Base-by-base conservation (phyloP, 352 stramenopile genomes). In the Blastocystis sp. region DNA sequence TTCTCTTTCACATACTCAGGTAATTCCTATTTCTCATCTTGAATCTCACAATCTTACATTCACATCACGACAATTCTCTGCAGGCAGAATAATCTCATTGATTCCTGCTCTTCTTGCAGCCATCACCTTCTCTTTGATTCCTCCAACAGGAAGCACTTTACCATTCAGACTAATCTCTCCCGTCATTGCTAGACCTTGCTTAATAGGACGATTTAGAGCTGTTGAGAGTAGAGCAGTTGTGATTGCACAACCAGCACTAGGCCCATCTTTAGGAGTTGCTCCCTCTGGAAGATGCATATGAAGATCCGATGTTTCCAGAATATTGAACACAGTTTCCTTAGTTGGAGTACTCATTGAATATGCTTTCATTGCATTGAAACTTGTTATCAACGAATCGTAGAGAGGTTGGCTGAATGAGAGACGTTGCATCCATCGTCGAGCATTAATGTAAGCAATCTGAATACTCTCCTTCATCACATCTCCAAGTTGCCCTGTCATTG, bases 121-220 rank as follows among this genome's bases (percentile, higher is more conserved):
- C 87, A 99, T 98, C 49, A 93, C 96, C 91, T 99, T 99, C 90
- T 99, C 96, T 91, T 98, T 98, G 88, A 99, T 98, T 49, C 96
- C 96, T 74, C 96, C 96, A 6, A 99, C 95, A 11, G 96, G 94
- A n/a, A 99, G 89, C 29, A 99, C 96, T 89, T 98, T 98, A 39
- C 96, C 96, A 5, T 97, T 97, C 21, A 99, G 91, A 29, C 93
- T 97, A 37, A 97, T 88, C 87, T 97, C 94, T 65, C 94, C 94
- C 2, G 96, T 98, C 96, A 99, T 99, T 12, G 96, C 96, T 32
- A 99, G 90, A 89, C 98, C 94, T 81, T 92, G 91, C 81, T 94
- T 93, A 56, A 98, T 93, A 21, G 93, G 94, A 11, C 73, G 86
- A 32, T 87, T 77, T 37, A 87, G 58, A 42, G 77, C 77, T 19